phyloP scores from a whole-genome alignment of 306 rosid genomes.

The Cyamopsis tetragonoloba region DNA sequence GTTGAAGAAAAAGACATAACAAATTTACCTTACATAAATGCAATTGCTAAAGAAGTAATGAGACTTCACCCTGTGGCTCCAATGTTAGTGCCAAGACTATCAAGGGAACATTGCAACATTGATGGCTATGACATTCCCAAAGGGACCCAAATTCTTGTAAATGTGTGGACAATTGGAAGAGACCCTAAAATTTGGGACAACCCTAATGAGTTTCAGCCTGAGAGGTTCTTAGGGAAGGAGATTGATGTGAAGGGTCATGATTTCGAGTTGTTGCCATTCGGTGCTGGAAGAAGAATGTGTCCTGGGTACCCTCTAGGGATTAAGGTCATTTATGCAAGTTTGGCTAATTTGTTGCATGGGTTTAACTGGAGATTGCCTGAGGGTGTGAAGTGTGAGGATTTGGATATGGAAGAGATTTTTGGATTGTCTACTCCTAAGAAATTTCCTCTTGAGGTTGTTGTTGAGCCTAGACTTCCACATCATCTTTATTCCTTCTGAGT shows the following conservation, averaged over 20 bases:
- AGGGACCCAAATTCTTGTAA: conserved; percentile 53
- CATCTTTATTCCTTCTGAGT: conserved; percentile 45
- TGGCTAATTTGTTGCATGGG: conserved; percentile 82
- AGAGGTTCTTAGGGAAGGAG: conserved; percentile 50
- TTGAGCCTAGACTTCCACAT: conserved; percentile 57
- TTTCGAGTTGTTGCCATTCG: conserved; percentile 75
- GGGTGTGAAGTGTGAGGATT: conserved; percentile 39
- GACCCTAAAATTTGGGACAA: conserved; percentile 68
- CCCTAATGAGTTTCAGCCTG: conserved; percentile 59
- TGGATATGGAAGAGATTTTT: conserved; percentile 69
- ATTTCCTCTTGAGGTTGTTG: conserved; percentile 37
- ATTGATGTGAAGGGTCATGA: conserved; percentile 72
- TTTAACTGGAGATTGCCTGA: conserved; percentile 62
- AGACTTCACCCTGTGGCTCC: conserved; percentile 88
- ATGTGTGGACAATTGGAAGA: conserved; percentile 61
- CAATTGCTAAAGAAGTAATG: conserved; percentile 68
- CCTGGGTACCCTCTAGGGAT: conserved; percentile 77
- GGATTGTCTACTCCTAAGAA: conserved; percentile 70
- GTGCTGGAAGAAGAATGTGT: conserved; percentile 88
- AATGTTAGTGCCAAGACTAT: conserved; percentile 58
- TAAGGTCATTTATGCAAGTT: conserved; percentile 68
- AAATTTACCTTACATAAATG: conserved; percentile 46
- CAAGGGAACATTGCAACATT: conserved; percentile 42
- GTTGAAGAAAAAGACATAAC: conserved; percentile 74
- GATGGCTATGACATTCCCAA: conserved; percentile 65